These are phyloP conservation scores for Pezicula carpinea DNA, from an alignment of 2,329 filamentous ascomycete genomes.

Conservation along the genomic window DNA sequence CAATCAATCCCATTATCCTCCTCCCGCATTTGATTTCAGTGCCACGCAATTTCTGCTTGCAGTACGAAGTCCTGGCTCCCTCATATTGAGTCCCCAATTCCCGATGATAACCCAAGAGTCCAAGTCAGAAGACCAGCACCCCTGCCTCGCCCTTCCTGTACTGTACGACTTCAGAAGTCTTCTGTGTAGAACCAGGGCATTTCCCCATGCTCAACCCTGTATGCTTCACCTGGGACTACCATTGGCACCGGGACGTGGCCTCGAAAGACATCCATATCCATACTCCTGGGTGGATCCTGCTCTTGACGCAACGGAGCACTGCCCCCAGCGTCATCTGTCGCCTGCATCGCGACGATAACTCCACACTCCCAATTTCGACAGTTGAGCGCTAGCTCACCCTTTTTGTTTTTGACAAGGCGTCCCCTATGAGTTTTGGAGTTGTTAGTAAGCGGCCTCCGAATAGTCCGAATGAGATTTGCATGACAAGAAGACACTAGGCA, in stretches of 20 bases:
- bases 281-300: slow-evolving; percentile 3
- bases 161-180: background rate
- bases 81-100: background rate
- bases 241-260: slow-evolving; percentile 60
- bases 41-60: too few species aligned
- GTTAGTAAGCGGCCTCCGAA: background rate
- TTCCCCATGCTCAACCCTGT: slow-evolving; percentile 13
- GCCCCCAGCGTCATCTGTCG: background rate
- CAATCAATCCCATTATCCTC: too few species aligned
- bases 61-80: too few species aligned
- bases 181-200: slow-evolving; percentile 23
- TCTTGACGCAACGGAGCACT: background rate
- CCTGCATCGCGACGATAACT: slow-evolving; percentile 62
- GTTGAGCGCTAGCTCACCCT: slow-evolving; percentile 66
- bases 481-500: too few species aligned
- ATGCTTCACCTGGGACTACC: slow-evolving; percentile 46
- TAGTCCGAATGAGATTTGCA: too few species aligned
- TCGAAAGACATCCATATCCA: slow-evolving; percentile 43
- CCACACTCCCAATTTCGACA: slow-evolving; percentile 97
- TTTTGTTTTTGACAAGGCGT: slow-evolving; percentile 64
- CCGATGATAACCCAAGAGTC: background rate
- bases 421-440: slow-evolving; percentile 52
- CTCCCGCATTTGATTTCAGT: too few species aligned
- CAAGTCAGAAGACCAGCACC: too few species aligned
- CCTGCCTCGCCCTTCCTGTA: too few species aligned